A percentile compares a stretch with the other conserved stretches of the same genome.
Conservation (phyloP, 176 grass and related monocot species). For the Triticum aestivum region DNA sequence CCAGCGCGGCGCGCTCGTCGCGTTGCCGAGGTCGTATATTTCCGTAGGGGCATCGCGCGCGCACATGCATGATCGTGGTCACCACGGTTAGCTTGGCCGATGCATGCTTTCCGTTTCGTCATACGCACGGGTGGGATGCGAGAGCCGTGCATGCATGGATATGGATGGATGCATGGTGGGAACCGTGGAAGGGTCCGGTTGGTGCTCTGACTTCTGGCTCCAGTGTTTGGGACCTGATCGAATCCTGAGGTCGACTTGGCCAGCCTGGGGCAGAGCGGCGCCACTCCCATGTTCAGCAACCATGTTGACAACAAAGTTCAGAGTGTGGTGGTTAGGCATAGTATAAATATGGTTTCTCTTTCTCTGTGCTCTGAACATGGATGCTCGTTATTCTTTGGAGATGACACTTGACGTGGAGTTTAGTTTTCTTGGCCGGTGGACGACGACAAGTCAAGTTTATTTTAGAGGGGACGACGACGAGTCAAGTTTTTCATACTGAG, state of each 20-base stretch:
- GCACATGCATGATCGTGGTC: neutral
- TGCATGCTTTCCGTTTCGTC: constrained; percentile 26
- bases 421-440: neutral
- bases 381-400: neutral
- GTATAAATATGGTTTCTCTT: neutral
- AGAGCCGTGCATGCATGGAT: neutral
- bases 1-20: neutral
- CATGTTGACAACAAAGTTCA: neutral
- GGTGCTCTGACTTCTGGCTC: neutral
- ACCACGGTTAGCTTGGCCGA: neutral
- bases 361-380: neutral
- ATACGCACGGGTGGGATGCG: neutral
- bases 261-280: too few relatives aligned
- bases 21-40: neutral
- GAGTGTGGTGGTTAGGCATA: neutral
- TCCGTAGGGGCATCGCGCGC: neutral
- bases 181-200: neutral
- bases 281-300: too few relatives aligned
- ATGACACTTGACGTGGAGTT: neutral
- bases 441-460: neutral
- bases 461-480: too few relatives aligned
- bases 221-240: neutral
- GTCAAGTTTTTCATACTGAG: too few relatives aligned
- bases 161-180: neutral
- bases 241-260: too few relatives aligned